Evolutionary conservation across 768 basidiomycete species (phyloP).

Genomic region (Pulveroboletus ravenelii): DNA sequence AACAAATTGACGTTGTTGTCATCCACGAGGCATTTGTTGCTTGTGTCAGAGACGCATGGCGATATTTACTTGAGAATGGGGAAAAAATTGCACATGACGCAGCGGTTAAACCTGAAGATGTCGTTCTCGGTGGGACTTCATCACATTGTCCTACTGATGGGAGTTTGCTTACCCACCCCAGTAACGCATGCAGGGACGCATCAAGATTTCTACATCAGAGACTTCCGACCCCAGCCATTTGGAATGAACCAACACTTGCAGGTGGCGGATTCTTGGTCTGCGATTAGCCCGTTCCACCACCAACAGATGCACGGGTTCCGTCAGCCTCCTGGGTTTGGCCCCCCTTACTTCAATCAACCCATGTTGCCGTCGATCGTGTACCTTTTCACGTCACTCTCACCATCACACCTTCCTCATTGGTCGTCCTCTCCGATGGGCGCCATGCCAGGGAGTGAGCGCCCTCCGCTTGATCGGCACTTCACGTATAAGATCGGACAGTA

Average conservation of each 20-base stretch:
- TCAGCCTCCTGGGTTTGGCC: constrained; percentile 14
- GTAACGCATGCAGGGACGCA: constrained; percentile 40
- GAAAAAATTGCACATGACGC: constrained; percentile 28
- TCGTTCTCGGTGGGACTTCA: constrained; percentile 37
- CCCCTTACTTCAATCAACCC: constrained; percentile 19
- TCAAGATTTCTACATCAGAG: constrained; percentile 38
- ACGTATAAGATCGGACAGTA: constrained; percentile 29
- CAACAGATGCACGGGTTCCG: constrained; percentile 14
- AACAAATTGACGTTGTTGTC: constrained; percentile 37
- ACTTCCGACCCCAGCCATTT: constrained; percentile 26
- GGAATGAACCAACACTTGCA: constrained; percentile 10
- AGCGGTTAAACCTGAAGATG: constrained; percentile 37
- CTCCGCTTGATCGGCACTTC: constrained; percentile 25
- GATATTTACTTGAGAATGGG: constrained; percentile 32
- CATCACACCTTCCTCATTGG: constrained; percentile 36
- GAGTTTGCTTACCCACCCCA: constrained; percentile 10
- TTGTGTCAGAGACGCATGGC: constrained; percentile 36
- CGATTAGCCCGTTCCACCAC: constrained; percentile 7
- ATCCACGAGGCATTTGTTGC: constrained; percentile 30
- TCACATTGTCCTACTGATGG: background rate
- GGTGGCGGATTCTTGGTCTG: constrained; percentile 1
- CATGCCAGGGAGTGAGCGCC: constrained; percentile 13
- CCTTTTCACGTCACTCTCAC: constrained; percentile 36
- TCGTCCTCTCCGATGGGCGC: constrained; percentile 32
- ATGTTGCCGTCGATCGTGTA: constrained; percentile 38